These are phyloP conservation scores for Penicillium egyptiacum DNA, from an alignment of 495 filamentous ascomycete species.

Conservation along the genomic window DNA sequence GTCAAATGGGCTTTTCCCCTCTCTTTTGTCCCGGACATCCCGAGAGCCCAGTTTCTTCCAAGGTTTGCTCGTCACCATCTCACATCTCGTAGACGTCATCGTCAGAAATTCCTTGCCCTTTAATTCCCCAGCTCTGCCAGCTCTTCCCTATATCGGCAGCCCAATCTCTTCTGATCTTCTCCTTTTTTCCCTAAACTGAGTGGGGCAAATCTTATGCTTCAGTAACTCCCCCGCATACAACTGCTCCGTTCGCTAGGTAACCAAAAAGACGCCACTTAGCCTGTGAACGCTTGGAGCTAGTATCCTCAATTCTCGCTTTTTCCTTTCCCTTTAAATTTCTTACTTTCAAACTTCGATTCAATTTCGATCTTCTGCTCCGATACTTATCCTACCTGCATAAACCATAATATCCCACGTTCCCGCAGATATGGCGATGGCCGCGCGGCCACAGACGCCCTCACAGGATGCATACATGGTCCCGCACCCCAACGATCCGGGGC, in stretches of 20 bases:
- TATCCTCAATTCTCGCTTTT: constrained; percentile 16
- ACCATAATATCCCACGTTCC: constrained; percentile 20
- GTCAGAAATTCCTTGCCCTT: background rate
- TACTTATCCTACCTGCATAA: constrained; percentile 13
- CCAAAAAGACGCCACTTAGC: constrained; percentile 20
- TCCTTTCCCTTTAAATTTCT: background rate
- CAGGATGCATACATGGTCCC: constrained; percentile 43
- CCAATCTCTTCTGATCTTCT: constrained; percentile 11
- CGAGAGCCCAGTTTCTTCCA: constrained; percentile 2
- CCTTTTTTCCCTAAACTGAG: constrained; percentile 7
- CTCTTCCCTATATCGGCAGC: constrained; percentile 9
- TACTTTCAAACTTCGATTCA: no score
- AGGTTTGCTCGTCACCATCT: constrained; percentile 3
- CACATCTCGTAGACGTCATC: constrained; percentile 14
- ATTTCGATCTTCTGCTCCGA: constrained; percentile 1
- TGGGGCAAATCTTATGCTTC: constrained; percentile 20
- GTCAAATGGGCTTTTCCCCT: background rate
- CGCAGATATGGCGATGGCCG: constrained; percentile 42
- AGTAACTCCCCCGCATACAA: constrained; percentile 22
- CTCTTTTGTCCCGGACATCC: constrained; percentile 7
- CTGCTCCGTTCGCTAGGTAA: constrained; percentile 32
- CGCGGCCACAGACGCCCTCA: constrained; percentile 45
- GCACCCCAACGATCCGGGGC: constrained; percentile 29
- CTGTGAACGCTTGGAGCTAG: background rate
- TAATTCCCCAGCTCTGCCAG: background rate